These are phyloP conservation scores for Candida anutae DNA, from an alignment of 1,139 yeast species.

Conservation along the genomic window DNA sequence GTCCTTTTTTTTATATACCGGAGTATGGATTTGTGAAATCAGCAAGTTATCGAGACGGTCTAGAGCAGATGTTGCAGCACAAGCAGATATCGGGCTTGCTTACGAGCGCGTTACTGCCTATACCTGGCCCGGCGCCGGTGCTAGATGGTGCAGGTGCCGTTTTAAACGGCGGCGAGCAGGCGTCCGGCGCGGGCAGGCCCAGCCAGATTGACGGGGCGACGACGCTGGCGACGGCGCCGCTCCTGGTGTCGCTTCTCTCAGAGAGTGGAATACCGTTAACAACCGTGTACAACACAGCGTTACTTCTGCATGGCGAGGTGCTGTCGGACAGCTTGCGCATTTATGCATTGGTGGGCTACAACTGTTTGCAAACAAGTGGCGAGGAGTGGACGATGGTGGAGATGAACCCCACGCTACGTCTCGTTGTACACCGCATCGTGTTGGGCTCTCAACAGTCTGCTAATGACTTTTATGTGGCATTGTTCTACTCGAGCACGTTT, in stretches of 20 bases:
- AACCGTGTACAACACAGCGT: slow-evolving; percentile 20
- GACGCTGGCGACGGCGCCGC: slow-evolving; percentile 18
- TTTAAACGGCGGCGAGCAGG: no score
- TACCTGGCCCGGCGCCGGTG: no score
- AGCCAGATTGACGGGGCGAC: slow-evolving; percentile 4
- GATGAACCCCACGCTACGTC: slow-evolving; percentile 21
- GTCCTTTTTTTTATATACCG: no score
- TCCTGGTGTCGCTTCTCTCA: slow-evolving; percentile 37
- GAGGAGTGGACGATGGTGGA: slow-evolving; percentile 27
- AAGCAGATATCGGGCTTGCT: slow-evolving; percentile 36
- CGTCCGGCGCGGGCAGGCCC: no score
- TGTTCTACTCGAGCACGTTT: slow-evolving; percentile 25
- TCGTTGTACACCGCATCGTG: slow-evolving; percentile 19
- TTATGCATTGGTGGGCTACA: slow-evolving; percentile 37
- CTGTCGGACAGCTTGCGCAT: slow-evolving; percentile 38
- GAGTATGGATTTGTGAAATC: no score
- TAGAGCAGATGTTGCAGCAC: slow-evolving; percentile 42
- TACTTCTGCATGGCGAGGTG: slow-evolving; percentile 9
- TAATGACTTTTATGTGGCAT: slow-evolving; percentile 15
- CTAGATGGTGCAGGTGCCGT: no score
- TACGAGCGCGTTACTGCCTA: slow-evolving; percentile 31
- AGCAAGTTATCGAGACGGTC: no score
- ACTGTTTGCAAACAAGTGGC: slow-evolving; percentile 19
- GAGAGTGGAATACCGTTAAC: slow-evolving; percentile 34
- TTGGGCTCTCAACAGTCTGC: slow-evolving; percentile 4